Evolutionary conservation across 768 basidiomycete species (phyloP).

Genomic region (Russula earlei): DNA sequence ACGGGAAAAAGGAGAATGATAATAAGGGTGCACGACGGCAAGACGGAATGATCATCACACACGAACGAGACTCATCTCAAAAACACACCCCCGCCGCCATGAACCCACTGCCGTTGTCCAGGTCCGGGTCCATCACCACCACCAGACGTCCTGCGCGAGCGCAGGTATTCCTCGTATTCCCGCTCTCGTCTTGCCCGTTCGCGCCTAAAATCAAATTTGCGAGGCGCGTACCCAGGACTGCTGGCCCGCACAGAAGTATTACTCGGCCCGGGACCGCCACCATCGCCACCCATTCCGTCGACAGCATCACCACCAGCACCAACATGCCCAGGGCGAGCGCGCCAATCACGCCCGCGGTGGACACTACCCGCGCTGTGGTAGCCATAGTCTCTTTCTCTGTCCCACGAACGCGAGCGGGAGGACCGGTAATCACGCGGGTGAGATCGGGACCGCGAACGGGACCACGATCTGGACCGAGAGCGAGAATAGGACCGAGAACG

Average conservation of each 20-base stretch:
- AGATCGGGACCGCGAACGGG: background rate
- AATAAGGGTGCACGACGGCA: no score
- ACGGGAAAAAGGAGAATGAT: no score
- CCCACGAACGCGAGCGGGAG: conserved; percentile 3
- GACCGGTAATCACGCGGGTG: no score
- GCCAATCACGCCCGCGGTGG: background rate
- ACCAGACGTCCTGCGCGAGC: background rate
- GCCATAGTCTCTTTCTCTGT: background rate
- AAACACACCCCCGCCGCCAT: no score
- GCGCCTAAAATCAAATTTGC: background rate
- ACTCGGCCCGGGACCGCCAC: no score
- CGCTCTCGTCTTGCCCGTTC: background rate
- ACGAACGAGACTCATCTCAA: no score
- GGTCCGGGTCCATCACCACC: no score
- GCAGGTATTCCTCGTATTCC: background rate
- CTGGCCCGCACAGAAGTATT: background rate
- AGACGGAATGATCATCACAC: no score
- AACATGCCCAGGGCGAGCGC: background rate
- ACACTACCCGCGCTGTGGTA: background rate
- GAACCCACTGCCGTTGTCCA: no score
- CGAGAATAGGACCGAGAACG: background rate
- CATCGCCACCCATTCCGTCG: background rate
- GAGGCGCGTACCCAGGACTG: background rate
- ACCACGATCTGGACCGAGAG: background rate
- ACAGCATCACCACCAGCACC: background rate